Conservation (phyloP, 352 stramenopile species). For the Phytophthora syringae region DNA sequence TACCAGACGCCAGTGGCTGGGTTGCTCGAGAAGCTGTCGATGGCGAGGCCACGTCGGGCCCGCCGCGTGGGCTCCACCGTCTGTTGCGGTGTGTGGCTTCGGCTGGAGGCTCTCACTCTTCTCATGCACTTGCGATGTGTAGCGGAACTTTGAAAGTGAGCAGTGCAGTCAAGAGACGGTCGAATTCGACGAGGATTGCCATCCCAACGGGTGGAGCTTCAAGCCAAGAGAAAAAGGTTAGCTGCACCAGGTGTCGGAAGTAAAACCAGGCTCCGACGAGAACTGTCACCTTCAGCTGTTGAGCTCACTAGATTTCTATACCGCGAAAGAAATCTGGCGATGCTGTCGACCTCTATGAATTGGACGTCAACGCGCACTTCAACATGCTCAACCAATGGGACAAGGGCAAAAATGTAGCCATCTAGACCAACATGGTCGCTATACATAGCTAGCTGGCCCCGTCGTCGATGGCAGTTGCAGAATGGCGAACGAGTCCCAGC, state of each 20-base stretch:
- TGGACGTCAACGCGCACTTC: constrained; percentile 13
- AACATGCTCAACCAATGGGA: constrained; percentile 23
- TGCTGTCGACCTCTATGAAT: no score
- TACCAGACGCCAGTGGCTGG: constrained; percentile 64
- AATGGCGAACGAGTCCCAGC: constrained; percentile 49
- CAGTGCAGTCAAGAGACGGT: background rate
- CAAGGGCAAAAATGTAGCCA: background rate
- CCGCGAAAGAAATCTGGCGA: constrained; percentile 14
- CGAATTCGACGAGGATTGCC: background rate
- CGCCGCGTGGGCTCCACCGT: constrained; percentile 12
- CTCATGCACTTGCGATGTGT: constrained; percentile 13
- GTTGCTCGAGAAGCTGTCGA: constrained; percentile 58
- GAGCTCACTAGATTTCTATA: constrained; percentile 10
- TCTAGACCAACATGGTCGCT: background rate
- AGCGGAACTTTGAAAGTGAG: constrained; percentile 19
- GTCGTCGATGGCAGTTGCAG: background rate
- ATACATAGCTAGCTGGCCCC: constrained; percentile 8
- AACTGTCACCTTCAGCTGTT: background rate
- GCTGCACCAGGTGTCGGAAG: background rate
- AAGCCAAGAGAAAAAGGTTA: constrained; percentile 15
- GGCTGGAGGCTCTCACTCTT: constrained; percentile 17
- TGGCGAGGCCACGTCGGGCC: constrained; percentile 41
- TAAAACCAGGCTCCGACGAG: constrained; percentile 1
- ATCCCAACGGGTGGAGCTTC: constrained; percentile 12
- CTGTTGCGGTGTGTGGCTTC: constrained; percentile 21